A percentile compares a stretch with the other conserved stretches of the same genome.
Conservation (phyloP, 225 moss, liverwort and hornwort genomes). For the Marchantia paleacea region DNA sequence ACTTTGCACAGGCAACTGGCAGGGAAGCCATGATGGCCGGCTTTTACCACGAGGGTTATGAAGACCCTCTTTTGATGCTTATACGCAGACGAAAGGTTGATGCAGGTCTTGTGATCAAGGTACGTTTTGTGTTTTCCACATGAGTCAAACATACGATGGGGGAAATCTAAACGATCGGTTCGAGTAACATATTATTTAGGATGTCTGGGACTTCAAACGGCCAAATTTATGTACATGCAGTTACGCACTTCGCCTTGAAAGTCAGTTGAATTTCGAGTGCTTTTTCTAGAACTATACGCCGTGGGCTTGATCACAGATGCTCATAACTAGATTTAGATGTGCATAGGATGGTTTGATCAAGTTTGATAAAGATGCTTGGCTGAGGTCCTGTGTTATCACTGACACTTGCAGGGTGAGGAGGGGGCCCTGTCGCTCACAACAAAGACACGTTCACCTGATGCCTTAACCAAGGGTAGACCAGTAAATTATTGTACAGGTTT, state of each 20-base stretch:
- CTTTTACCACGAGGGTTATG: conserved; percentile 84
- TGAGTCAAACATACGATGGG: neutral
- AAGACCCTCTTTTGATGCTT: conserved; percentile 85
- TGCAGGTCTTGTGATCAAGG: conserved; percentile 78
- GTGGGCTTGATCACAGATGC: neutral
- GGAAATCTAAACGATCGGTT: too few species aligned
- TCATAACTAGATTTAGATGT: neutral
- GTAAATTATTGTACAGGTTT: conserved; percentile 72
- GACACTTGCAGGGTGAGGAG: conserved; percentile 65
- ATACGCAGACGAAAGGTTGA: conserved; percentile 73
- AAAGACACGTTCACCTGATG: conserved; percentile 53
- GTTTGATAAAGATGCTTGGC: neutral
- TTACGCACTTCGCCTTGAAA: neutral
- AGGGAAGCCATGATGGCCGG: conserved; percentile 81
- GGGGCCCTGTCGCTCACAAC: conserved; percentile 80
- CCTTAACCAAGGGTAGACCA: conserved; percentile 65
- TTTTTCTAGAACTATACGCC: neutral
- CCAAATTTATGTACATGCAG: neutral
- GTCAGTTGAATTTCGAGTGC: too few species aligned
- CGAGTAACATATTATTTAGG: neutral
- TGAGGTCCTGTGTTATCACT: neutral
- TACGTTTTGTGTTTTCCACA: neutral
- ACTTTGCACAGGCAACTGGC: conserved; percentile 53
- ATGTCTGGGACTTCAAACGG: neutral
- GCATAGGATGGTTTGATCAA: neutral